Evolutionary conservation across 768 basidiomycete species (phyloP), one percentile per base, ranked within the genome.

Genomic region (Leccinum disarticulatum): DNA sequence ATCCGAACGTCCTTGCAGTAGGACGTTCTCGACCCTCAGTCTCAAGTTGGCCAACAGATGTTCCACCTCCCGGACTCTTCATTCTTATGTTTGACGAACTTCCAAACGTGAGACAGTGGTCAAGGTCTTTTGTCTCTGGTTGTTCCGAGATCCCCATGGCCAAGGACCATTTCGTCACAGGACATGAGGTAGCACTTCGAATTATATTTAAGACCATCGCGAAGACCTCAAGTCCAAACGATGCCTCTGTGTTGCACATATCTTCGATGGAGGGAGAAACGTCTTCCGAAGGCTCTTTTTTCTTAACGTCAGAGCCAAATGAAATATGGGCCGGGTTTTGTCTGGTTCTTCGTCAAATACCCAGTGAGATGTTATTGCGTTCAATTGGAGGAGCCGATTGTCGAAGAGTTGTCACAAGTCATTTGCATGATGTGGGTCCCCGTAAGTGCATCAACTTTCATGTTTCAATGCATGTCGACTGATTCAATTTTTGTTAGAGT

Each of bases 41-140:
- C 46, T 68, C 73, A 22, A 73, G 64, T 15, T 90, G 88, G 87
- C 86, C 88, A 30, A 71, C 70, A 6, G 78, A 86, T 58, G 72
- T 81, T 25, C 77, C 88, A 55, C 84, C 89, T 31, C 79, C 87
- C 4, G 85, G 86, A 3, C 52, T 91, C 46, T 74, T 91, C 30
- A 69, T 85, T 13, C 76, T 90, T 13, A 71, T 87, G 27, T 75
- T 89, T 61, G 79, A 84, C 57, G 76, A 81, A 54, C 75, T 77
- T 15, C 58, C 68, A 6, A 69, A 74, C 10, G 75, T 90, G 38
- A 81, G 90, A 50, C 76, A 76, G 17, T 91, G 88, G 87, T 86
- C 90, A 2, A 74, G 72, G 57, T 65, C 70, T 25, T 83, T 86
- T 56, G 68, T 79, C 5, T 70, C 74, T 15, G 70, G 74, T n/a